These are phyloP conservation scores for Venturia aucupariae DNA, from an alignment of 2,329 filamentous ascomycete species.

Conservation along the genomic window DNA sequence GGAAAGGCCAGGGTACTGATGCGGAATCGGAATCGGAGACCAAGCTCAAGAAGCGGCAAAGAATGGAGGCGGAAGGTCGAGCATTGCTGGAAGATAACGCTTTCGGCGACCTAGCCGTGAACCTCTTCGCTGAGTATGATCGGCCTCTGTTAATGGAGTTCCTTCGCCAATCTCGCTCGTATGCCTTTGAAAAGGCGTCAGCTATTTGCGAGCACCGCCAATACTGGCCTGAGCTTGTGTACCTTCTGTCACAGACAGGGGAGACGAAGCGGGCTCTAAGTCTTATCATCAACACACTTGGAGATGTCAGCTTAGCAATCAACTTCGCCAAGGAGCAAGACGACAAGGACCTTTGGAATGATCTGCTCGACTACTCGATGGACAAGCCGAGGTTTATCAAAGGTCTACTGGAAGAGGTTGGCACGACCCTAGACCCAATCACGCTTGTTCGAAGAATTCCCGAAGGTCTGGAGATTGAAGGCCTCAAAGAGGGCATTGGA, in stretches of 20 bases:
- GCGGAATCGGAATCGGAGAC: slow-evolving; percentile 24
- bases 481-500: slow-evolving; percentile 75
- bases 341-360: slow-evolving; percentile 88
- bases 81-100: slow-evolving; percentile 76
- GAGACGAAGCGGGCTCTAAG: slow-evolving; percentile 86
- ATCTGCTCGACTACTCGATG: slow-evolving; percentile 92
- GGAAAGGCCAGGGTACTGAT: slow-evolving; percentile 61
- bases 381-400: slow-evolving; percentile 93
- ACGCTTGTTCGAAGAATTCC: slow-evolving; percentile 84
- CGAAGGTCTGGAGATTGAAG: slow-evolving; percentile 85
- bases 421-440: slow-evolving; percentile 87
- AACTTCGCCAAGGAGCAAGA: slow-evolving; percentile 89
- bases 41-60: slow-evolving; percentile 19
- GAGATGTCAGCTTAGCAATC: slow-evolving; percentile 86
- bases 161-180: slow-evolving; percentile 72
- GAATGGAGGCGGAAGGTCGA: slow-evolving; percentile 41
- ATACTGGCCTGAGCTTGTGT: slow-evolving; percentile 85
- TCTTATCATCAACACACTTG: slow-evolving; percentile 87
- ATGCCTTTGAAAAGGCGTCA: slow-evolving; percentile 74
- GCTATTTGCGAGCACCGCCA: slow-evolving; percentile 68
- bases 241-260: slow-evolving; percentile 84
- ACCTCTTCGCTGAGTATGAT: slow-evolving; percentile 79
- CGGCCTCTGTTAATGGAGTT: slow-evolving; percentile 76
- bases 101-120: slow-evolving; percentile 61
- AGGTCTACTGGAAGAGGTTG: slow-evolving; percentile 83